Evolutionary conservation across 1,284 basidiomycete species (phyloP).

Genomic region (Fomes fomentarius): DNA sequence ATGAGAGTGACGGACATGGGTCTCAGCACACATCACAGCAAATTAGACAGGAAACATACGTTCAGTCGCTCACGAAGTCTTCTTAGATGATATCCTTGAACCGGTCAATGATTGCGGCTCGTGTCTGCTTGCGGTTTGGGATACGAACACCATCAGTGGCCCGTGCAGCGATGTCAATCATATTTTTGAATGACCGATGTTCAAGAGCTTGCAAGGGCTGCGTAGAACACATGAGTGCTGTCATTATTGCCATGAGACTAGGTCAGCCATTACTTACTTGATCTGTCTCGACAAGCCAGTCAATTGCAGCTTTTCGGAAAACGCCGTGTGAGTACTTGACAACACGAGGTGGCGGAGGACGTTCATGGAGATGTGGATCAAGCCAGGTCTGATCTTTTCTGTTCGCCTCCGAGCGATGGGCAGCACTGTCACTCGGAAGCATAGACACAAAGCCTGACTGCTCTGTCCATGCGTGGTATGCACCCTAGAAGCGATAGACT

Average conservation of each 20-base stretch:
- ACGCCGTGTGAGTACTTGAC: constrained; percentile 33
- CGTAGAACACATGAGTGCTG: constrained; percentile 15
- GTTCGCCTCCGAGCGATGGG: background rate
- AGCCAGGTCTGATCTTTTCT: background rate
- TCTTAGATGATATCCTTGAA: constrained; percentile 38
- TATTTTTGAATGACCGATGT: constrained; percentile 26
- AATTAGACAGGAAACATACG: background rate
- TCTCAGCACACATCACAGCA: constrained; percentile 16
- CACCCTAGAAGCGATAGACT: no score
- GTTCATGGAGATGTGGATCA: background rate
- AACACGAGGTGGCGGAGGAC: background rate
- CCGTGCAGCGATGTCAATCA: constrained; percentile 28
- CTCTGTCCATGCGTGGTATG: background rate
- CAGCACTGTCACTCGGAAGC: background rate
- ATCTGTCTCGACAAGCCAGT: constrained; percentile 42
- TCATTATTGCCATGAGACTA: constrained; percentile 5
- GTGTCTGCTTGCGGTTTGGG: constrained; percentile 28
- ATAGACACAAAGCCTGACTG: background rate
- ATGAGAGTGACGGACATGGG: constrained; percentile 34
- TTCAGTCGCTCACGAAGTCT: constrained; percentile 15
- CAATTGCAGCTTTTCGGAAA: constrained; percentile 34
- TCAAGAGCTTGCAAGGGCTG: constrained; percentile 31
- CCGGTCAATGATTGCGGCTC: constrained; percentile 34
- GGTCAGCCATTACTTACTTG: constrained; percentile 41
- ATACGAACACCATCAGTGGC: constrained; percentile 24